These are phyloP conservation scores for Eimeria brunetti DNA, from an alignment of 169 alveolate genomes.

Conservation along the genomic window DNA sequence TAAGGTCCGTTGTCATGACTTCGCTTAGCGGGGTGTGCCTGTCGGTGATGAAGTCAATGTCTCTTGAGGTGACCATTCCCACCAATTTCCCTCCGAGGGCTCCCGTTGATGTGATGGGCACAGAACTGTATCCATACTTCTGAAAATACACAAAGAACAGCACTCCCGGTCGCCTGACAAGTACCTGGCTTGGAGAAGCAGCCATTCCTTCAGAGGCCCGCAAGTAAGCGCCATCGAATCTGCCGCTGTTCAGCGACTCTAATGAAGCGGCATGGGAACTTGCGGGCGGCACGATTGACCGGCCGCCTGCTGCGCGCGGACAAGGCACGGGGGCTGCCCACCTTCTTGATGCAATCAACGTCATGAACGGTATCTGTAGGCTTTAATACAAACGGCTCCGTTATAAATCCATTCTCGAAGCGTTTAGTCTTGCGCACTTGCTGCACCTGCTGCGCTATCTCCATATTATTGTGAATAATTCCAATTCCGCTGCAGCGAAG, in stretches of 20 bases:
- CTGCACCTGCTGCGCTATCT: conserved; percentile 89
- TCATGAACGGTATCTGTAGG: conserved; percentile 92
- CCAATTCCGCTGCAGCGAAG: conserved; percentile 91
- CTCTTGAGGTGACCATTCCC: conserved; percentile 93
- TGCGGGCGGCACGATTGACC: background rate
- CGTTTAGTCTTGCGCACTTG: conserved; percentile 94
- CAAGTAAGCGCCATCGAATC: background rate
- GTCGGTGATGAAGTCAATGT: conserved; percentile 91
- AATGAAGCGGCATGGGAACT: background rate
- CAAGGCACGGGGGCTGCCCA: conserved; percentile 3
- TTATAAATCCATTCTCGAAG: conserved; percentile 93
- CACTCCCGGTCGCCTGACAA: background rate
- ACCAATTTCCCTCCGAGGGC: conserved; percentile 90
- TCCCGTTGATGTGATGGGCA: conserved; percentile 93
- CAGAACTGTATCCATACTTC: conserved; percentile 85
- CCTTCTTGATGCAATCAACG: conserved; percentile 84
- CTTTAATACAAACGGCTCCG: conserved; percentile 91
- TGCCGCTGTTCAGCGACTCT: background rate
- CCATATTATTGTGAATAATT: conserved; percentile 94
- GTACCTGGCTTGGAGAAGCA: background rate
- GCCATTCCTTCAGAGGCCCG: background rate
- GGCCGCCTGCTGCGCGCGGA: background rate
- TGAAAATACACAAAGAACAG: background rate
- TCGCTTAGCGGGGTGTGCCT: conserved; percentile 87
- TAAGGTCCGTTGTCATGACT: conserved; percentile 90